A percentile compares a stretch with the other conserved stretches of the same genome.
phyloP scores from a whole-genome alignment of 2,329 filamentous ascomycete genomes.

The Fusarium nodosum region DNA sequence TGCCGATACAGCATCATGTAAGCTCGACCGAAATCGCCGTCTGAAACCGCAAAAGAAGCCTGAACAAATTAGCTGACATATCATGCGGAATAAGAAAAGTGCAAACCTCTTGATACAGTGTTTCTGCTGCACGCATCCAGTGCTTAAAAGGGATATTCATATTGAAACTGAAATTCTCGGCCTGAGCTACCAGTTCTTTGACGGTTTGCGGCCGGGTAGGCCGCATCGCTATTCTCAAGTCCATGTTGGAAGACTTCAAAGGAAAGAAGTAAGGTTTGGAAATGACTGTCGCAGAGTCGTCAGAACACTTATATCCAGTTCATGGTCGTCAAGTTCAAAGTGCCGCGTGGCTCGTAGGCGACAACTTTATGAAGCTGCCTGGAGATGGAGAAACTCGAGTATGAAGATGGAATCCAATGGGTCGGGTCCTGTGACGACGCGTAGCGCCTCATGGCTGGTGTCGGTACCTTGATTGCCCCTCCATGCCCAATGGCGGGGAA shows the following conservation, averaged over 20 bases:
- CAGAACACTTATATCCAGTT: constrained; percentile 29
- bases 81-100: too few relatives aligned
- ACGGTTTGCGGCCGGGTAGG: constrained; percentile 73
- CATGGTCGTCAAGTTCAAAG: constrained; percentile 25
- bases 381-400: constrained; percentile 4
- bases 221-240: constrained; percentile 51
- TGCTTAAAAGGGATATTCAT: constrained; percentile 80
- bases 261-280: background rate
- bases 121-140: constrained; percentile 85
- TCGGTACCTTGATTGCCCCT: constrained; percentile 46
- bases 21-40: constrained; percentile 88
- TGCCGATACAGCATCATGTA: constrained; percentile 94
- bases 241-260: constrained; percentile 43
- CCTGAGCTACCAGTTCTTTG: constrained; percentile 81
- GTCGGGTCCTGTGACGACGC: constrained; percentile 44
- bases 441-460: constrained; percentile 22
- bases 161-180: constrained; percentile 86
- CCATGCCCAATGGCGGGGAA: constrained; percentile 43
- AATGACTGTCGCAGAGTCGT: constrained; percentile 31
- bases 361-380: constrained; percentile 36
- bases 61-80: constrained; percentile 57
- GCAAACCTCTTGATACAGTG: constrained; percentile 82
- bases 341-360: constrained; percentile 29
- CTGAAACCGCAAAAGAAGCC: constrained; percentile 86
- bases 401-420: constrained; percentile 35